phyloP scores from a whole-genome alignment of 345 rosid species.

The Arabis alpina region DNA sequence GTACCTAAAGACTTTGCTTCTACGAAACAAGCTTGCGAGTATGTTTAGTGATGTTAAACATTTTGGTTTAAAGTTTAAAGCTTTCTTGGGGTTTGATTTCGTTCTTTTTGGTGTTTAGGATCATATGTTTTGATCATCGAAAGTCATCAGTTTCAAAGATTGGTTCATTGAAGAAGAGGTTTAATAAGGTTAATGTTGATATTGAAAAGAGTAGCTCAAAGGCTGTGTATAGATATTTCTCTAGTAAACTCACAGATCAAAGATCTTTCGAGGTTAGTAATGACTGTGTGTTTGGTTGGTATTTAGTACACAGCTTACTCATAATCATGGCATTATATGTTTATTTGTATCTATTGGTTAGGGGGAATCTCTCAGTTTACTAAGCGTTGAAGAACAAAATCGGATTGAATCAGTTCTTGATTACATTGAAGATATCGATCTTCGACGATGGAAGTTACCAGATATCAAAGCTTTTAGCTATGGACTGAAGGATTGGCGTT shows the following conservation, averaged over 20 bases:
- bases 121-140: conserved; percentile 83
- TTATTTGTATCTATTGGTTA: conserved; percentile 26
- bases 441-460: conserved; percentile 68
- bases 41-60: conserved; percentile 37
- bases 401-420: conserved; percentile 60
- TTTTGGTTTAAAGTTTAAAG: neutral
- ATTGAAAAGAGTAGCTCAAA: conserved; percentile 69
- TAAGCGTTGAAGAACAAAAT: conserved; percentile 47
- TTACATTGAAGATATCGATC: conserved; percentile 81
- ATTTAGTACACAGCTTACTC: no score
- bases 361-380: conserved; percentile 50
- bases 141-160: conserved; percentile 49
- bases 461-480: conserved; percentile 62
- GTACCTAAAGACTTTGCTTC: conserved; percentile 60
- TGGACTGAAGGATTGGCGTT: conserved; percentile 66
- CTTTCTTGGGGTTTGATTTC: neutral
- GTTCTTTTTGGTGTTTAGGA: conserved; percentile 45
- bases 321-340: neutral
- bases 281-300: conserved; percentile 9
- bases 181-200: conserved; percentile 49
- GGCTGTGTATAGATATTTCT: conserved; percentile 70
- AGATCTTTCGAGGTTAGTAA: conserved; percentile 52
- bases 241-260: conserved; percentile 49
- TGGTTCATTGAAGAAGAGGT: conserved; percentile 37
- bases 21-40: conserved; percentile 57